These are phyloP conservation scores for Boletus sp. DNA, from an alignment of 768 basidiomycete species.

Conservation along the genomic window DNA sequence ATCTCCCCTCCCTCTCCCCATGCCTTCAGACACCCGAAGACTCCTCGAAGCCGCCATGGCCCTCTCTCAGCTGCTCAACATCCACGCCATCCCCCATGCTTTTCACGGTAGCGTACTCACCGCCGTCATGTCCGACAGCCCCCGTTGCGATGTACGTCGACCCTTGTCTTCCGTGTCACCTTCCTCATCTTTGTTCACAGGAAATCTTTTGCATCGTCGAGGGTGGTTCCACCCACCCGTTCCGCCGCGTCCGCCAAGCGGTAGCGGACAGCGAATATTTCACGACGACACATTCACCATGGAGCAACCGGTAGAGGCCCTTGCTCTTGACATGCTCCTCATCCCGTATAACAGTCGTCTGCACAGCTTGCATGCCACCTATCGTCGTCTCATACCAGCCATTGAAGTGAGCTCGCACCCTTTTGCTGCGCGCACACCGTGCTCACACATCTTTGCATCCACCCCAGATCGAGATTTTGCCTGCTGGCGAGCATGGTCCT, in stretches of 20 bases:
- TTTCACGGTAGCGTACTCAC: slow-evolving; percentile 76
- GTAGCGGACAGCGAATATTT: slow-evolving; percentile 61
- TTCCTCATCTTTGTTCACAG: slow-evolving; percentile 37
- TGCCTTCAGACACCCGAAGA: slow-evolving; percentile 66
- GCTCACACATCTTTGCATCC: slow-evolving; percentile 4
- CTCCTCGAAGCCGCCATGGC: slow-evolving; percentile 75
- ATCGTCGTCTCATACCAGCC: slow-evolving; percentile 70
- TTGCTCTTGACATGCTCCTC: neutral
- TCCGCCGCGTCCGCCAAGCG: slow-evolving; percentile 77
- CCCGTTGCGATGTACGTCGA: slow-evolving; percentile 59
- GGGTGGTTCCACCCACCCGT: slow-evolving; percentile 68
- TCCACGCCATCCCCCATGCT: slow-evolving; percentile 66
- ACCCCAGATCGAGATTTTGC: slow-evolving; percentile 73
- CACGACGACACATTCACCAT: slow-evolving; percentile 69
- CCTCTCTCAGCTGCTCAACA: slow-evolving; percentile 62
- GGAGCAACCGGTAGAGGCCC: slow-evolving; percentile 70
- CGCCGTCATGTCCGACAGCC: slow-evolving; percentile 62
- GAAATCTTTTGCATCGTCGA: slow-evolving; percentile 86
- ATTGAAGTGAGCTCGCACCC: slow-evolving; percentile 53
- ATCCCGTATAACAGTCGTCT: slow-evolving; percentile 9
- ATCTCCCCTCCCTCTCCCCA: slow-evolving; percentile 28
- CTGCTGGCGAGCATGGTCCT: slow-evolving; percentile 79
- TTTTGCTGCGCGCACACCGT: slow-evolving; percentile 1
- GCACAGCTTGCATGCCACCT: slow-evolving; percentile 67
- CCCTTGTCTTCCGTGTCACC: neutral